phyloP scores from a whole-genome alignment of 1,284 basidiomycete species.

The Fomitopsis schrenkii region DNA sequence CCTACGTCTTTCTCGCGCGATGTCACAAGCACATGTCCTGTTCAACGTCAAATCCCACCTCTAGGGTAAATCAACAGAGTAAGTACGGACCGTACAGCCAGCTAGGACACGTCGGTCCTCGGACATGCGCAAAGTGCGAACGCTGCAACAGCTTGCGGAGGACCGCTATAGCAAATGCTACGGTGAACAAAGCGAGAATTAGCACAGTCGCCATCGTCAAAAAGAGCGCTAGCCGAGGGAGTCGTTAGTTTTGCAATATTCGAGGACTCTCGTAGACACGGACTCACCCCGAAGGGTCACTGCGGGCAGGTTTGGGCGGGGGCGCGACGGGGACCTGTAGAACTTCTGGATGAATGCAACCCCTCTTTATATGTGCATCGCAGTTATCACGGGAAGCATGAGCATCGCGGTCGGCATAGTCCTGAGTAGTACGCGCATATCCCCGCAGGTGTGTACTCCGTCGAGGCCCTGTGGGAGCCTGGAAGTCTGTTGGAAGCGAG shows the following conservation, averaged over 20 bases:
- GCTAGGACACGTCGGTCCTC: slow-evolving; percentile 17
- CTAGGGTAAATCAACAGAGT: background rate
- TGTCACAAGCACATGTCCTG: slow-evolving; percentile 24
- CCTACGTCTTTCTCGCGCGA: slow-evolving; percentile 27
- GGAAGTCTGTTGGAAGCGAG: too few species aligned
- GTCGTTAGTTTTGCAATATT: too few species aligned
- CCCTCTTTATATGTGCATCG: background rate
- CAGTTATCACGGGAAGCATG: background rate
- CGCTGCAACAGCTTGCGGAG: slow-evolving; percentile 10
- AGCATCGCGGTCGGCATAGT: background rate
- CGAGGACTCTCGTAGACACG: too few species aligned
- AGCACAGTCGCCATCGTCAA: background rate
- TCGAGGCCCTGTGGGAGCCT: too few species aligned
- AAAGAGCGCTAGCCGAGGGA: too few species aligned
- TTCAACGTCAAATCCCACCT: background rate
- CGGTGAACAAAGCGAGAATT: background rate
- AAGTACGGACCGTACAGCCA: slow-evolving; percentile 15
- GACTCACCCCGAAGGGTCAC: background rate
- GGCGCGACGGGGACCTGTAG: background rate
- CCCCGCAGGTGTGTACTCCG: too few species aligned
- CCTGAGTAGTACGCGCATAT: too few species aligned
- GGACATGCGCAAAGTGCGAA: slow-evolving; percentile 11
- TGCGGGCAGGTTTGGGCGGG: background rate
- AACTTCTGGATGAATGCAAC: background rate
- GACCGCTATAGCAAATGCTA: background rate